A percentile compares a stretch with the other conserved stretches of the same genome.
Conservation (phyloP, 225 moss, liverwort and hornwort species). For the Neckera pumila region DNA sequence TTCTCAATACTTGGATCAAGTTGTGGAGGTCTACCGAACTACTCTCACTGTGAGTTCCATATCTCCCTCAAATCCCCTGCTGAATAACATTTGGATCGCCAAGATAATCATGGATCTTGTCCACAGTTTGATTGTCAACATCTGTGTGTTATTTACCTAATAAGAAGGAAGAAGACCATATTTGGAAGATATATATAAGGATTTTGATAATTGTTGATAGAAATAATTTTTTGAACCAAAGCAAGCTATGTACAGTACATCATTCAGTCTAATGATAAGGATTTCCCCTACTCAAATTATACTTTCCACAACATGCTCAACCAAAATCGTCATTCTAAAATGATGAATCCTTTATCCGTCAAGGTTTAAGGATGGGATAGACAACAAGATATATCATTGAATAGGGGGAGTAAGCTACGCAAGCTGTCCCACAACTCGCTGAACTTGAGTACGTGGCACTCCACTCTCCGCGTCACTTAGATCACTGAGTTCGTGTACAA, state of each 20-base stretch:
- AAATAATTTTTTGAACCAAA: neutral
- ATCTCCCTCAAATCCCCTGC: neutral
- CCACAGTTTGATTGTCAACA: neutral
- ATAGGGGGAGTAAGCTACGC: neutral
- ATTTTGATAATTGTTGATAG: neutral
- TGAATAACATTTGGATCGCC: neutral
- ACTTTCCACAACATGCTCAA: neutral
- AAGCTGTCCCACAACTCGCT: neutral
- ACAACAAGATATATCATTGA: neutral
- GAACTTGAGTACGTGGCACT: neutral
- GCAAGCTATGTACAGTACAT: neutral
- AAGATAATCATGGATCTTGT: neutral
- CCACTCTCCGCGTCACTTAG: neutral
- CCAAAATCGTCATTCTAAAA: neutral
- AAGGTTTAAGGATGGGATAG: neutral
- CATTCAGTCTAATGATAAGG: neutral
- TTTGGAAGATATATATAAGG: neutral
- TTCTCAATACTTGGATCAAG: conserved; percentile 1
- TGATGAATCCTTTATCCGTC: neutral
- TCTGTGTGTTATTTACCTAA: neutral
- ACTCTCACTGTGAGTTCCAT: conserved; percentile 13
- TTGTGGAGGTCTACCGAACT: conserved; percentile 7
- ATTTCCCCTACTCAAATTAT: neutral
- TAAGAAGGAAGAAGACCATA: neutral
- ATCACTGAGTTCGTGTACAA: neutral